Conservation (phyloP, 257 asterid genomes). For the Solanum commersonii region DNA sequence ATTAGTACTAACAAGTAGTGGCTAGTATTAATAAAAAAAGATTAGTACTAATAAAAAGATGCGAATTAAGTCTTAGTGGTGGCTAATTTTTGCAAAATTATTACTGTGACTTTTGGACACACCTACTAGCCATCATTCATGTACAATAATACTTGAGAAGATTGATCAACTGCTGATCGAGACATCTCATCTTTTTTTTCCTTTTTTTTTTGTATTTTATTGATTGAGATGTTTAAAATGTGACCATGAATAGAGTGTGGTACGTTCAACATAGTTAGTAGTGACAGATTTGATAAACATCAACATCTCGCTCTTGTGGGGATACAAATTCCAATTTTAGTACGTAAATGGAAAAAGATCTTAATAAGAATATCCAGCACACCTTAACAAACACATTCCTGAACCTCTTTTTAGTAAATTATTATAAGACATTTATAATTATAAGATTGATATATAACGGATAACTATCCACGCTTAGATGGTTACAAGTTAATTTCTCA, state of each 20-base stretch:
- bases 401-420: background rate
- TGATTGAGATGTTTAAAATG: background rate
- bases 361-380: background rate
- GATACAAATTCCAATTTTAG: background rate
- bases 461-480: background rate
- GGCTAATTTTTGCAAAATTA: background rate
- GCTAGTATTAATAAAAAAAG: background rate
- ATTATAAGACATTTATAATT: background rate
- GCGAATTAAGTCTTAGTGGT: background rate
- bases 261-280: background rate
- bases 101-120: background rate
- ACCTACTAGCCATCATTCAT: background rate
- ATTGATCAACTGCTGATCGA: background rate
- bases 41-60: background rate
- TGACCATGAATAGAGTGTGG: background rate
- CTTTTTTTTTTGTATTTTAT: background rate
- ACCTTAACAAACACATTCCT: constrained; percentile 35
- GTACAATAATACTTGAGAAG: background rate
- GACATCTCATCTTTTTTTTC: background rate
- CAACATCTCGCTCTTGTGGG: constrained; percentile 3
- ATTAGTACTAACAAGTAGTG: background rate
- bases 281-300: background rate
- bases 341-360: background rate
- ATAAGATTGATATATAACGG: background rate
- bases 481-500: background rate